Evolutionary conservation across 768 basidiomycete species (phyloP).

Genomic region (Coprinopsis marcescibilis): DNA sequence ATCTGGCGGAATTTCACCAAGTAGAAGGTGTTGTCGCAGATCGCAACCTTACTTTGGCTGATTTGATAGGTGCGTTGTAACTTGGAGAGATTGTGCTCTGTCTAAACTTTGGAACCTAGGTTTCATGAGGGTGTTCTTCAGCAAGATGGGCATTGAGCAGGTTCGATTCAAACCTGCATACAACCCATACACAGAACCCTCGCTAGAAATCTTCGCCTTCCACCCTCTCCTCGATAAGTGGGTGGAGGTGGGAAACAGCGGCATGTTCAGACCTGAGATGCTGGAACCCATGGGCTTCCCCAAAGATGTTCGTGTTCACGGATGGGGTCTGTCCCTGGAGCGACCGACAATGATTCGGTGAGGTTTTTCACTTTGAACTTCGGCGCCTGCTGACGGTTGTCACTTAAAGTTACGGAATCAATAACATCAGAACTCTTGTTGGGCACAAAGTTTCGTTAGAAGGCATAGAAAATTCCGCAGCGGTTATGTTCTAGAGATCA

Average conservation of each 20-base stretch:
- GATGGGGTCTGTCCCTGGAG: constrained; percentile 94
- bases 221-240: constrained; percentile 89
- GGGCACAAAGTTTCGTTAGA: constrained; percentile 97
- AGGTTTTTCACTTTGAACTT: constrained; percentile 16
- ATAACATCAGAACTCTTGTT: constrained; percentile 92
- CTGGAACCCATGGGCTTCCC: constrained; percentile 98
- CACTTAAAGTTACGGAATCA: constrained; percentile 80
- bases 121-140: constrained; percentile 98
- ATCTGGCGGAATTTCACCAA: constrained; percentile 98
- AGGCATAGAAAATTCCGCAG: constrained; percentile 80
- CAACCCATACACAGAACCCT: constrained; percentile 98
- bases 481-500: constrained; percentile 77
- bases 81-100: too few species aligned
- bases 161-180: constrained; percentile 98
- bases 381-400: background rate
- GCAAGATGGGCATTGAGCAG: constrained; percentile 92
- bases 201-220: constrained; percentile 97
- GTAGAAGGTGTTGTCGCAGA: constrained; percentile 99
- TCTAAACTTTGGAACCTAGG: too few species aligned
- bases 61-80: constrained; percentile 75
- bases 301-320: constrained; percentile 91
- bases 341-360: constrained; percentile 98
- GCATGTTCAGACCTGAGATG: constrained; percentile 99
- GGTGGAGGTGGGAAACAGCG: constrained; percentile 98
- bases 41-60: constrained; percentile 84